Conservation (phyloP, 192 early-diverging fungal species). For the Piromyces finnis region DNA sequence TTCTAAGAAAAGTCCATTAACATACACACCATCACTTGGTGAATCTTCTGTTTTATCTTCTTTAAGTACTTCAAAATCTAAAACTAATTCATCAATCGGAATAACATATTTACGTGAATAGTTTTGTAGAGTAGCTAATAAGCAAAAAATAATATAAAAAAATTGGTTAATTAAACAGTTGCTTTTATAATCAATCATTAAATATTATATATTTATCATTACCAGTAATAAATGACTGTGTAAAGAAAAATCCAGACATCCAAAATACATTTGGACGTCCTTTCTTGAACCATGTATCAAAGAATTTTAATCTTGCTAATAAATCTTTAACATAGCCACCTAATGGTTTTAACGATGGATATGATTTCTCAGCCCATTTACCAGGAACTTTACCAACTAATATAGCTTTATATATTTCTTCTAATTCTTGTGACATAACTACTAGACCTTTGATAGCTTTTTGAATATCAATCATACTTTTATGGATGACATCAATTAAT, state of each 20-base stretch:
- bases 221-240: slow-evolving; percentile 50
- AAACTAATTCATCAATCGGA: slow-evolving; percentile 30
- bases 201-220: neutral
- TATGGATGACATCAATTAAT: slow-evolving; percentile 29
- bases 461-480: slow-evolving; percentile 35
- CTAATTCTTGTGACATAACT: slow-evolving; percentile 40
- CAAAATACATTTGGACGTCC: slow-evolving; percentile 36
- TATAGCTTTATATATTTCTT: slow-evolving; percentile 42
- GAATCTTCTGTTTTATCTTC: slow-evolving; percentile 21
- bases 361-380: slow-evolving; percentile 41
- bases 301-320: slow-evolving; percentile 28
- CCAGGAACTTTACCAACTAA: slow-evolving; percentile 27
- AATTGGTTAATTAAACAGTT: too few relatives aligned
- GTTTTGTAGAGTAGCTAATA: slow-evolving; percentile 21
- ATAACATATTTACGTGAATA: slow-evolving; percentile 36
- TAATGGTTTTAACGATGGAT: slow-evolving; percentile 41
- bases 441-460: slow-evolving; percentile 44
- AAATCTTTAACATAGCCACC: slow-evolving; percentile 34
- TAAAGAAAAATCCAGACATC: slow-evolving; percentile 51
- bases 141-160: too few relatives aligned
- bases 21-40: slow-evolving; percentile 35
- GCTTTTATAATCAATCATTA: too few relatives aligned
- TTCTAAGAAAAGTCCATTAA: slow-evolving; percentile 32
- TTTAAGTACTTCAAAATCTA: slow-evolving; percentile 22
- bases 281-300: slow-evolving; percentile 31